Percentiles rank a stretch among this genome's conserved stretches.
These are phyloP conservation scores for Pugionium cornutum DNA, from an alignment of 345 rosid genomes.

Conservation along the genomic window DNA sequence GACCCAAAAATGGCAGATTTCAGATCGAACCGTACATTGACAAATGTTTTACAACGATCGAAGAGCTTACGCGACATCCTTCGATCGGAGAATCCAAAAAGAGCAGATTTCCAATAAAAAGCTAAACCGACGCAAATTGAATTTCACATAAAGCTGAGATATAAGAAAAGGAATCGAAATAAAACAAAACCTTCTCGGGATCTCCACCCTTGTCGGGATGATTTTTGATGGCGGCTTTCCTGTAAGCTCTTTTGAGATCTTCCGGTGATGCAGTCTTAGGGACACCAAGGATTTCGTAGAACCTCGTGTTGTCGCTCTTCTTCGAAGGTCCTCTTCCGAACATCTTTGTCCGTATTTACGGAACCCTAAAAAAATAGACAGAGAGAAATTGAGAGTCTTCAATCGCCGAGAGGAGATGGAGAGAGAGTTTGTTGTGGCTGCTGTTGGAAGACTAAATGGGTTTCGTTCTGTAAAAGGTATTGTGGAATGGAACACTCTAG, in stretches of 20 bases:
- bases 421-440: slow-evolving; percentile 36
- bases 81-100: slow-evolving; percentile 9
- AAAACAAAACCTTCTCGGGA: slow-evolving; percentile 69
- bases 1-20: slow-evolving; percentile 29
- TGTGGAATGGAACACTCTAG: slow-evolving; percentile 37
- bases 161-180: too few species aligned
- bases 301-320: slow-evolving; percentile 78
- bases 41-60: background rate
- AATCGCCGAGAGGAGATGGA: slow-evolving; percentile 17
- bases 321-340: slow-evolving; percentile 69
- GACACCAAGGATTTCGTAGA: slow-evolving; percentile 36
- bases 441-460: slow-evolving; percentile 23
- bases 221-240: slow-evolving; percentile 87
- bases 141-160: too few species aligned
- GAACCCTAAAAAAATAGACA: slow-evolving; percentile 19
- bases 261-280: slow-evolving; percentile 60
- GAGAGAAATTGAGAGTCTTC: background rate
- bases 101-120: background rate
- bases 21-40: slow-evolving; percentile 12
- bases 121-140: background rate
- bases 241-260: slow-evolving; percentile 55
- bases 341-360: slow-evolving; percentile 48
- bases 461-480: slow-evolving; percentile 38
- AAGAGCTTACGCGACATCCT: slow-evolving; percentile 1
- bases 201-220: slow-evolving; percentile 99